Base-by-base conservation (phyloP, 1,284 basidiomycete species). In the Polyporus tsugae region DNA sequence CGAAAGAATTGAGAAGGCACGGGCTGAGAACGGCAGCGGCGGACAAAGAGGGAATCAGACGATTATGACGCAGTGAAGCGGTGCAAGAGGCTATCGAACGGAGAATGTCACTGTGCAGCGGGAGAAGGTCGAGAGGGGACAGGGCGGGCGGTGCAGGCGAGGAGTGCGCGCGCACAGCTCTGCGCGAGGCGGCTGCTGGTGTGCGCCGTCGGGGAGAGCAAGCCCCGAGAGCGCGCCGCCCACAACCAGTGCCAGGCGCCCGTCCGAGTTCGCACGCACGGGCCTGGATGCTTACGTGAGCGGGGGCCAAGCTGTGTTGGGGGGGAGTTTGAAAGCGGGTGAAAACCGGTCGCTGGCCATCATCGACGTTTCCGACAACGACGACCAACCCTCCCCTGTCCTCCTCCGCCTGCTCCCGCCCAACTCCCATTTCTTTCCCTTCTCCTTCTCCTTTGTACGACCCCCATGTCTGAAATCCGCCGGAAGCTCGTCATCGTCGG, bases 401-500 rank as follows among this genome's bases (percentile, higher is more conserved):
- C 63, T 65, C 69, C 65, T 57, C 67, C 62, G 66, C 70, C 62
- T 62, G 59, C 69, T 52, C 66, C 65, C 67, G 60, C 63, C 44
- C 65, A 71, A 67, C 62, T 66, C 52, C 62, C 70, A n/a, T 68
- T 63, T 38, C 44, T 1, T 33, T 49, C 63, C 62, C 59, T 68
- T 42, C 41, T 53, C 44, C 46, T 52, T 15, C 52, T 44, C 59
- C 39, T 44, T 29, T 67, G 46, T 29, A 69, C 71, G 71, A 66
- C 72, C 66, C 59, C 73, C 61, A 82, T 82, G 83, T 81, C 83
- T 74, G 82, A 84, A 77, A 84, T 85, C 68, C 84, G 84, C 76
- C 82, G 84, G 76, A 87, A 87, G 79, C 83, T 87, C 68, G 86
- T 87, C 70, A 86, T 87, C 74, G 86, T 87, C 66, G 86, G 86